Evolutionary conservation across 2,329 filamentous ascomycete species (phyloP).

Genomic region (Xylariaceae sp.): DNA sequence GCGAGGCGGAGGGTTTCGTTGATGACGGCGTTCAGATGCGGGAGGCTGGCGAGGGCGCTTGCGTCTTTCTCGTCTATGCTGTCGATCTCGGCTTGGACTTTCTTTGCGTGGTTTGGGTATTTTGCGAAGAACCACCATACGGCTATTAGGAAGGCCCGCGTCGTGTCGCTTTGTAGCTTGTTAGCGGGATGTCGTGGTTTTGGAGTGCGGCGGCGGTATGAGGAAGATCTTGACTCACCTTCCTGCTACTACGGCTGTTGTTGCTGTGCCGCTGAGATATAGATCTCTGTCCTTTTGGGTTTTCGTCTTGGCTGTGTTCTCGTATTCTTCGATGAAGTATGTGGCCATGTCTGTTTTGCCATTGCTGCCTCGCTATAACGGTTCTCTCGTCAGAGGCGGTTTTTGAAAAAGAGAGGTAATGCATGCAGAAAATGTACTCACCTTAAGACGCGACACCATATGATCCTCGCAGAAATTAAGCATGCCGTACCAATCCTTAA

Average conservation of each 20-base stretch:
- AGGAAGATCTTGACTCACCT: slow-evolving; percentile 17
- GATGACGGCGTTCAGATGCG: slow-evolving; percentile 21
- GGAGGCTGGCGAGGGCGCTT: slow-evolving; percentile 13
- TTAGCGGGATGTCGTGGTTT: background rate
- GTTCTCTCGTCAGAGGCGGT: background rate
- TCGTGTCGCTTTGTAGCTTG: slow-evolving; percentile 17
- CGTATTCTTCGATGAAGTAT: slow-evolving; percentile 23
- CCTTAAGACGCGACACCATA: slow-evolving; percentile 15
- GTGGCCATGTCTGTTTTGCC: slow-evolving; percentile 17
- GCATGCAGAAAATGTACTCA: too few relatives aligned
- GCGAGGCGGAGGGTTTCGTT: slow-evolving; percentile 18
- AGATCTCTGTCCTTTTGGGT: slow-evolving; percentile 14
- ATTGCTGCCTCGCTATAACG: slow-evolving; percentile 16
- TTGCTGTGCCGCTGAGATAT: slow-evolving; percentile 18
- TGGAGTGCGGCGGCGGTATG: too few relatives aligned
- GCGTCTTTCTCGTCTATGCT: slow-evolving; percentile 12
- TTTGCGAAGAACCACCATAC: slow-evolving; percentile 21
- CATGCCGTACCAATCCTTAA: slow-evolving; percentile 22
- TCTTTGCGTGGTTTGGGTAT: slow-evolving; percentile 16
- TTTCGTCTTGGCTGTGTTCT: slow-evolving; percentile 11
- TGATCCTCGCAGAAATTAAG: slow-evolving; percentile 21
- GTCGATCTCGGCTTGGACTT: slow-evolving; percentile 16
- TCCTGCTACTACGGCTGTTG: slow-evolving; percentile 25
- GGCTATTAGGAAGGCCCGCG: slow-evolving; percentile 18
- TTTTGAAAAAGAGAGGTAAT: too few relatives aligned